A percentile compares a stretch with the other conserved stretches of the same genome.
Evolutionary conservation across 306 rosid genomes (phyloP).

Genomic region (Fragaria vesca): DNA sequence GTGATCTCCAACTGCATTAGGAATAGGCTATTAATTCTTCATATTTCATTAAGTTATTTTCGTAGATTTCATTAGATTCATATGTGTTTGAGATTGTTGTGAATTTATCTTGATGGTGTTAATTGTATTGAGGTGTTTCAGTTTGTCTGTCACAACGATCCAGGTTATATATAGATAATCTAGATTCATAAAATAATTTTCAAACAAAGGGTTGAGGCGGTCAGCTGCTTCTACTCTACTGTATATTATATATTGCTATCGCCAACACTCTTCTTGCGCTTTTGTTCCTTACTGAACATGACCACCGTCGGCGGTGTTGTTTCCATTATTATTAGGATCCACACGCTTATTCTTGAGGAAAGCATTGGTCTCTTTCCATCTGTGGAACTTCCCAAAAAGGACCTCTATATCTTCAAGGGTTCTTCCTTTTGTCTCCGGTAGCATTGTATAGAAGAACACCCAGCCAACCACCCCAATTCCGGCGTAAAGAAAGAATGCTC

Average conservation of each 20-base stretch:
- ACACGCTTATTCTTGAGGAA: background rate
- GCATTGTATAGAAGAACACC: constrained; percentile 49
- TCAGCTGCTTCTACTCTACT: too few species aligned
- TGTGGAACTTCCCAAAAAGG: constrained; percentile 52
- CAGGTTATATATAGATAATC: too few species aligned
- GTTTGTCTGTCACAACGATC: too few species aligned
- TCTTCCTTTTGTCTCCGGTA: constrained; percentile 73
- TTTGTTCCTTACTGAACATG: constrained; percentile 19
- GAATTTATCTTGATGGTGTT: too few species aligned
- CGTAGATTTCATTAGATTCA: too few species aligned
- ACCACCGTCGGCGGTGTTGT: background rate
- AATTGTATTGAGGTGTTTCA: too few species aligned
- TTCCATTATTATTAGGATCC: background rate
- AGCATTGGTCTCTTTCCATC: constrained; percentile 26
- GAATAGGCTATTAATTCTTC: too few species aligned
- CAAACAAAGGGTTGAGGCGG: too few species aligned
- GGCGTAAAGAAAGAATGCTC: constrained; percentile 63
- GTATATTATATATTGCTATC: background rate
- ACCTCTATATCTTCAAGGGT: constrained; percentile 74
- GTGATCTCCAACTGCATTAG: too few species aligned
- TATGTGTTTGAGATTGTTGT: too few species aligned
- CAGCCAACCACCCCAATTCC: constrained; percentile 38
- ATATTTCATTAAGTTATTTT: too few species aligned
- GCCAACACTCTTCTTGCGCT: background rate
- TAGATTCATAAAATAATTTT: too few species aligned